Conservation (phyloP, 805 yeast genomes). For the Yarrowia sp. region DNA sequence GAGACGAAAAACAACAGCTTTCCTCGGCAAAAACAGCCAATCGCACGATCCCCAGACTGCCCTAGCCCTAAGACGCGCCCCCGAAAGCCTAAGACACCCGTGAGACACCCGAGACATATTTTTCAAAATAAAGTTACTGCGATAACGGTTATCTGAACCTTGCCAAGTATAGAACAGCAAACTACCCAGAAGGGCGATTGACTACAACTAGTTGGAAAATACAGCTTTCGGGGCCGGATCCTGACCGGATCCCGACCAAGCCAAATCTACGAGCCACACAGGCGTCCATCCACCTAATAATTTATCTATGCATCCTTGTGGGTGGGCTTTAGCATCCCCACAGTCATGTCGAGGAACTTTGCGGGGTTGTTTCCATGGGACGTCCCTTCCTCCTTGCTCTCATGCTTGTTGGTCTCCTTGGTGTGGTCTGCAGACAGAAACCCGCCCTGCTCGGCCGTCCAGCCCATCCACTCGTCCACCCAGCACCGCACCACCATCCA, state of each 20-base stretch:
- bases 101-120: background rate
- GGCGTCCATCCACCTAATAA: background rate
- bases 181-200: background rate
- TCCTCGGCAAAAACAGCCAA: background rate
- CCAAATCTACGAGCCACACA: too few species aligned
- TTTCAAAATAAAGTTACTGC: background rate
- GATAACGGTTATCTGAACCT: conserved; percentile 24
- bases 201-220: too few species aligned
- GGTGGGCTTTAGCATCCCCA: conserved; percentile 16
- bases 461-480: conserved; percentile 67
- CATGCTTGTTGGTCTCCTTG: conserved; percentile 14
- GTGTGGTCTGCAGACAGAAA: conserved; percentile 30
- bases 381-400: background rate
- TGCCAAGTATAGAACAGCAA: conserved; percentile 20
- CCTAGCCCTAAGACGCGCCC: background rate
- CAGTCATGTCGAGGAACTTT: conserved; percentile 16
- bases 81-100: background rate
- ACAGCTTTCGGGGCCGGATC: too few species aligned
- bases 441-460: conserved; percentile 54
- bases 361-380: conserved; percentile 5
- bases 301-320: conserved; percentile 25
- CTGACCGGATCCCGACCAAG: too few species aligned
- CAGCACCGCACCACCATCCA: conserved; percentile 79
- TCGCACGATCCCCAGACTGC: background rate
- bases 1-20: background rate